phyloP scores from a whole-genome alignment of 768 basidiomycete genomes.

The Russula sp. region DNA sequence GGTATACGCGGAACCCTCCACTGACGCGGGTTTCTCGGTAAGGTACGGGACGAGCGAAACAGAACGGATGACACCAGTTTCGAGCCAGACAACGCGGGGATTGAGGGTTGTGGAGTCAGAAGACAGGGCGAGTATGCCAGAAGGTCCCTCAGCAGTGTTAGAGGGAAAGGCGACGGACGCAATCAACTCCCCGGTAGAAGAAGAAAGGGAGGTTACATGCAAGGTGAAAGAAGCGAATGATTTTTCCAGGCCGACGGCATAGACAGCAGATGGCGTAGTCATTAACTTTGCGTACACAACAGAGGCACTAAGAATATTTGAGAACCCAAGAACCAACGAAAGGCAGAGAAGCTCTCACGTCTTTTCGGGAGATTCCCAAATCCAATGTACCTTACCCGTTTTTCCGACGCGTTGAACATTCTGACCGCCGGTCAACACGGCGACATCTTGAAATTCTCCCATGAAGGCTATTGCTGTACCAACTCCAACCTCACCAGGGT shows the following conservation, averaged over 20 bases:
- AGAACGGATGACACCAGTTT: conserved; percentile 42
- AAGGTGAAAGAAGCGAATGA: conserved; percentile 51
- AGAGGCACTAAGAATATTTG: conserved; percentile 42
- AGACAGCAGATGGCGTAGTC: conserved; percentile 46
- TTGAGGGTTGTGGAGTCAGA: conserved; percentile 15
- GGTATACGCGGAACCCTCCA: conserved; percentile 41
- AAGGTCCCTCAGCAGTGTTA: conserved; percentile 30
- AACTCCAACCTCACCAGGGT: conserved; percentile 51
- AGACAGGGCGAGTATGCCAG: conserved; percentile 33
- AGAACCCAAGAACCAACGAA: not conserved
- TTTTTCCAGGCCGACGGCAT: conserved; percentile 41
- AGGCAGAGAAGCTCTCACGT: conserved; percentile 38
- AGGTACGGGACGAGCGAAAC: conserved; percentile 46
- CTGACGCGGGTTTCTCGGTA: conserved; percentile 36
- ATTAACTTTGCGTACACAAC: conserved; percentile 58
- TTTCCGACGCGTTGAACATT: conserved; percentile 45
- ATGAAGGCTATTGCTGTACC: conserved; percentile 48
- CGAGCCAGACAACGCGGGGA: conserved; percentile 47
- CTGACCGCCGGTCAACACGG: conserved; percentile 55
- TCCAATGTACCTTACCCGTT: conserved; percentile 57
- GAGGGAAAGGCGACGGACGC: conserved; percentile 48
- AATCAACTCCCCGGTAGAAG: conserved; percentile 46
- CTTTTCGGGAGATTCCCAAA: conserved; percentile 62
- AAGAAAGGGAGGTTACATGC: conserved; percentile 54
- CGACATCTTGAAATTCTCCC: conserved; percentile 32